A percentile compares a stretch with the other conserved stretches of the same genome.
These are phyloP conservation scores for Aspergillus intermedius DNA, from an alignment of 2,329 filamentous ascomycete species.

Conservation along the genomic window DNA sequence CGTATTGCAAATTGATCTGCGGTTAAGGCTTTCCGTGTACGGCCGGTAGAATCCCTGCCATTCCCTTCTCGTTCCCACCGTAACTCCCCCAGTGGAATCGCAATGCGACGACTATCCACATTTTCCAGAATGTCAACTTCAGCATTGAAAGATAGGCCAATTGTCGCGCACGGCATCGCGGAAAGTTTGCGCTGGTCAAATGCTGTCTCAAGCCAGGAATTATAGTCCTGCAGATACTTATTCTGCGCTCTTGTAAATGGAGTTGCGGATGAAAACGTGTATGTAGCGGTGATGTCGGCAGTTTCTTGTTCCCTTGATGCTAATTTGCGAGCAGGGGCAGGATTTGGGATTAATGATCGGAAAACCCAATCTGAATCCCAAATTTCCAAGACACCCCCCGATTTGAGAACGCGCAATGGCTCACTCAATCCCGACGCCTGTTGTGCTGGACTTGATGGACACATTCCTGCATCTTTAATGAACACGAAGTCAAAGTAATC, in stretches of 20 bases:
- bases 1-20: slow-evolving; percentile 66
- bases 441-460: slow-evolving; percentile 51
- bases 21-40: slow-evolving; percentile 49
- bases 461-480: slow-evolving; percentile 73
- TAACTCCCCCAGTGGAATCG: slow-evolving; percentile 78
- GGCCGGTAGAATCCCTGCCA: slow-evolving; percentile 24
- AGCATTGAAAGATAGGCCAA: slow-evolving; percentile 71
- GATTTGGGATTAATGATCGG: slow-evolving; percentile 74
- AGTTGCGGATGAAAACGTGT: slow-evolving; percentile 74
- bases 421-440: slow-evolving; percentile 60
- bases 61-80: slow-evolving; percentile 72
- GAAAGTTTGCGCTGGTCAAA: slow-evolving; percentile 65
- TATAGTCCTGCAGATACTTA: slow-evolving; percentile 74
- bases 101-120: slow-evolving; percentile 67
- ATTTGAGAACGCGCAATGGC: slow-evolving; percentile 66
- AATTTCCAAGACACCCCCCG: slow-evolving; percentile 73
- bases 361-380: slow-evolving; percentile 87
- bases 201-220: slow-evolving; percentile 70
- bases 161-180: slow-evolving; percentile 69
- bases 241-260: slow-evolving; percentile 77
- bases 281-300: slow-evolving; percentile 67
- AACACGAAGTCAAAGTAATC: slow-evolving; percentile 83
- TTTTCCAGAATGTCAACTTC: slow-evolving; percentile 67
- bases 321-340: slow-evolving; percentile 52
- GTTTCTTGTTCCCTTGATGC: slow-evolving; percentile 58